Percentiles rank a stretch among this genome's conserved stretches.
Conservation (phyloP, 2,329 filamentous ascomycete genomes). For the Plectosphaerella plurivora region DNA sequence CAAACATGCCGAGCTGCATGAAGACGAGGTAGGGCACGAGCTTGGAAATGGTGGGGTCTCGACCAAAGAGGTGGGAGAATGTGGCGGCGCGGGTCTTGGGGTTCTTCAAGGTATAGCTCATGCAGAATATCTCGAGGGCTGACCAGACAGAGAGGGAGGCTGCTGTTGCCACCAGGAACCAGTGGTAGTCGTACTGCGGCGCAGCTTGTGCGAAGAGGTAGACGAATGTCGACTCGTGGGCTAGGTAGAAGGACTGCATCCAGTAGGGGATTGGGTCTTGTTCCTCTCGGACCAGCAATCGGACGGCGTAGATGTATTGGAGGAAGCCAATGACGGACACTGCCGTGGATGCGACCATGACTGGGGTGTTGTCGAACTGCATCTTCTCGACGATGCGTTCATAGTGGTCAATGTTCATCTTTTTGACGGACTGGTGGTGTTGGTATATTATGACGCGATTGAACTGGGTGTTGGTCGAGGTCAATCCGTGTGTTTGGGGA, state of each 20-base stretch:
- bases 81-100: constrained; percentile 6
- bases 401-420: constrained; percentile 2
- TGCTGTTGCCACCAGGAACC: constrained; percentile 4
- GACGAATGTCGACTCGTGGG: constrained; percentile 11
- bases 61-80: constrained; percentile 1
- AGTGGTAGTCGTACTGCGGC: constrained; percentile 3
- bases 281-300: constrained; percentile 7
- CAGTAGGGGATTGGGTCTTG: constrained; percentile 11
- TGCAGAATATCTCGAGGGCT: constrained; percentile 8
- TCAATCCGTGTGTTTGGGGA: too few relatives aligned
- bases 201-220: constrained; percentile 6
- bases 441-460: too few relatives aligned
- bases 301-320: constrained; percentile 10
- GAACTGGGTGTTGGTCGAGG: too few relatives aligned
- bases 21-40: not conserved
- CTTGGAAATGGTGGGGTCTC: too few relatives aligned
- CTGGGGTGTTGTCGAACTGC: constrained; percentile 3
- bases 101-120: constrained; percentile 3
- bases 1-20: constrained; percentile 8
- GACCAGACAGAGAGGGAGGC: constrained; percentile 4
- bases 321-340: constrained; percentile 7
- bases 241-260: constrained; percentile 13
- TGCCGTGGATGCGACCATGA: not conserved
- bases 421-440: not conserved
- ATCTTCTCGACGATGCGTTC: constrained; percentile 1